Evolutionary conservation across 768 basidiomycete species (phyloP).

Genomic region (Mycena pura): DNA sequence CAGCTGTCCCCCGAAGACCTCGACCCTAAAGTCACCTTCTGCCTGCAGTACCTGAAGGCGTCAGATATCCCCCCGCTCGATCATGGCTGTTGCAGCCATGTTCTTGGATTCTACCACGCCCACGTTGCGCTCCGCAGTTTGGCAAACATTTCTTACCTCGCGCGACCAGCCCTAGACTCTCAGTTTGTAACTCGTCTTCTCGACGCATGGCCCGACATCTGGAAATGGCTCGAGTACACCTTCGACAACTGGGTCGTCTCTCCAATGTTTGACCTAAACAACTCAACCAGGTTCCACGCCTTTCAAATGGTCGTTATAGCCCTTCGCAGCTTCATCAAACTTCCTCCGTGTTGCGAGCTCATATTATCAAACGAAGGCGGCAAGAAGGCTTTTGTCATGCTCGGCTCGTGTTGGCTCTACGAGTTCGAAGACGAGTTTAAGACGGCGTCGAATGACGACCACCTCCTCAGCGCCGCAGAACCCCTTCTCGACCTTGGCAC

Average conservation of each 20-base stretch:
- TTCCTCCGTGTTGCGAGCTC: slow-evolving; percentile 16
- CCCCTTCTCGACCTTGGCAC: slow-evolving; percentile 26
- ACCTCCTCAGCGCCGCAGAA: slow-evolving; percentile 16
- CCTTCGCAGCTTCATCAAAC: slow-evolving; percentile 25
- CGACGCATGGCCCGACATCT: slow-evolving; percentile 22
- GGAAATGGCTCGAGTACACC: slow-evolving; percentile 22
- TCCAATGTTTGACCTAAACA: slow-evolving; percentile 9
- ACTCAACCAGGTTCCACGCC: slow-evolving; percentile 9
- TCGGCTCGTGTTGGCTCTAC: slow-evolving; percentile 27
- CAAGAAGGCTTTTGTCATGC: slow-evolving; percentile 11
- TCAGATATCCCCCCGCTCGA: slow-evolving; percentile 19
- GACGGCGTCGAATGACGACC: not conserved
- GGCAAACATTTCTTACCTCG: slow-evolving; percentile 14
- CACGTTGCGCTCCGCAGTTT: slow-evolving; percentile 15
- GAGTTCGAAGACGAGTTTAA: slow-evolving; percentile 25
- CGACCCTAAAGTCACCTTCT: slow-evolving; percentile 5
- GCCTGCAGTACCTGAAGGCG: slow-evolving; percentile 18
- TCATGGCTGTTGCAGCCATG: slow-evolving; percentile 18
- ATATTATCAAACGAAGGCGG: slow-evolving; percentile 12
- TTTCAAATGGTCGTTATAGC: slow-evolving; percentile 16
- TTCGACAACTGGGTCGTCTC: slow-evolving; percentile 24
- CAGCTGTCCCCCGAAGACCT: slow-evolving; percentile 17
- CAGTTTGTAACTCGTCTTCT: slow-evolving; percentile 11
- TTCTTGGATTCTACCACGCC: slow-evolving; percentile 22
- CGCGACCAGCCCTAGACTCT: slow-evolving; percentile 19